A percentile compares a stretch with the other conserved stretches of the same genome.
Evolutionary conservation across 1,284 basidiomycete genomes (phyloP).

Genomic region (Lignosus rhinocerotis): DNA sequence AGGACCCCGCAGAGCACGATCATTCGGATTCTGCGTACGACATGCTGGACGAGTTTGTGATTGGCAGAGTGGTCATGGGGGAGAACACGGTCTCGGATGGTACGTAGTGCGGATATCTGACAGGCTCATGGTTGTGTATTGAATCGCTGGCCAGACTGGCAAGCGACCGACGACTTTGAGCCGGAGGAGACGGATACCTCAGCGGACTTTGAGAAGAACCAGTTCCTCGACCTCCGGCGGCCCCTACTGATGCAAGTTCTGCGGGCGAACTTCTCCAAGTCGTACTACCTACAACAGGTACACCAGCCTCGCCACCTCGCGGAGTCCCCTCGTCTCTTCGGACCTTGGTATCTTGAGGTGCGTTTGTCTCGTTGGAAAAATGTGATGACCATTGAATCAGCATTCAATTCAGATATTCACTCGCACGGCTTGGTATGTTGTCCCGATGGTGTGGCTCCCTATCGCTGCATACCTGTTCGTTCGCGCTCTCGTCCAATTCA

Average conservation of each 20-base stretch:
- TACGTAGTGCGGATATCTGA: conserved; percentile 38
- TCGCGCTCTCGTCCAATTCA: conserved; percentile 83
- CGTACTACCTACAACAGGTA: conserved; percentile 95
- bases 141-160: conserved; percentile 62
- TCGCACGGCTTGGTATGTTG: conserved; percentile 91
- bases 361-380: conserved; percentile 11
- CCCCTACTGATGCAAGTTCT: conserved; percentile 88
- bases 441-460: conserved; percentile 91
- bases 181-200: conserved; percentile 83
- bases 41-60: conserved; percentile 85
- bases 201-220: conserved; percentile 83
- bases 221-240: conserved; percentile 90
- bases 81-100: conserved; percentile 79
- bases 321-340: conserved; percentile 88
- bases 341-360: conserved; percentile 81
- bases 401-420: conserved; percentile 65
- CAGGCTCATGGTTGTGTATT: background rate
- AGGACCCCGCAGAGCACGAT: conserved; percentile 82
- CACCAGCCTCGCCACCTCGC: conserved; percentile 93
- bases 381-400: background rate
- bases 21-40: conserved; percentile 93
- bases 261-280: conserved; percentile 86
- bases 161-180: conserved; percentile 81
- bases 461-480: conserved; percentile 82
- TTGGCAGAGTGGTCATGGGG: conserved; percentile 80